Evolutionary conservation across 2,329 filamentous ascomycete genomes (phyloP), one percentile per base, ranked within the genome.

Genomic region (Zymoseptoria tritici): DNA sequence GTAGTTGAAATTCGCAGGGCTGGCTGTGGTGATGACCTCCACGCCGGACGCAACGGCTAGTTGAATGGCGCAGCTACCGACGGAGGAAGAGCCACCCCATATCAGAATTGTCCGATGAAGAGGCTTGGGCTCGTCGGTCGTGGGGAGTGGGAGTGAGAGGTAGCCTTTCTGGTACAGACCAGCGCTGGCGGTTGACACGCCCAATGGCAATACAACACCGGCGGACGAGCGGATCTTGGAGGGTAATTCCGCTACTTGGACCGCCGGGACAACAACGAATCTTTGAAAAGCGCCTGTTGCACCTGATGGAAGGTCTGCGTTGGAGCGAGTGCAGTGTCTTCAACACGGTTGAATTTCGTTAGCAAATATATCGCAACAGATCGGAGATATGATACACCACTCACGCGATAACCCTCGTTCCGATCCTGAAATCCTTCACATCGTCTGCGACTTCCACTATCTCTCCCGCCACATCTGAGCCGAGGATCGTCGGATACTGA

Each of bases 41-140:
- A 82, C 79, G 3, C 70, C 70, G 20, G 79, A 80, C 9, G 80
- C 77, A 0, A 79, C 77, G 3, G 76, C 81, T 13, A 82, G 61
- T 62, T 83, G 78, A 19, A 83, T 70, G 0, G 74, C 72, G 61
- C 75, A 80, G 57, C 79, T 74, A 9, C 82, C 82, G 1, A 83
- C 81, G 22, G 79, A 81, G 13, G 79, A 79, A 9, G 76, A 76
- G 1, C 79, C 81, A 24, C 81, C 81, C 81, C 81, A 83, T 55
- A 83, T 68, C 29, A 83, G 68, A 46, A 83, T 71, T 3, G 74
- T 73, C 29, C 73, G 70, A 7, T 58, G 58, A 5, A 58, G 60
- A 6, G 62, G 53, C 8, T 60, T 61, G n/a, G 64, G 59, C 22
- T 61, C 53, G 24, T 59, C 55, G n/a, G 58, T 13, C 1, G 56